Percentiles rank a stretch among this genome's conserved stretches.
phyloP scores from a whole-genome alignment of 768 basidiomycete species.

The Pulveroboletus ravenelii region DNA sequence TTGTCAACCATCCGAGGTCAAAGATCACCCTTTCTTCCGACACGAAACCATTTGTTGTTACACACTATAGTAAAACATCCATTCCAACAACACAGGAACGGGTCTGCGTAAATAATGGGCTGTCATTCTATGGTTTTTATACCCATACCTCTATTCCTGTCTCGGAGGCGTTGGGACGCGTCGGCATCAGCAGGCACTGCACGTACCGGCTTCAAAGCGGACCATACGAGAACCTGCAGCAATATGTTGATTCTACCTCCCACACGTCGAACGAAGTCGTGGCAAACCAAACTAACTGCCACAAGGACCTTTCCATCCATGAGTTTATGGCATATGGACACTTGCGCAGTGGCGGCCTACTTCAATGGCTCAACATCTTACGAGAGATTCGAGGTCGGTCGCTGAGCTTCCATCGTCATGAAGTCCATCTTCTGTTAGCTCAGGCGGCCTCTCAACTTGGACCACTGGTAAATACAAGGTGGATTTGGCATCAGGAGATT shows the following conservation, averaged over 20 bases:
- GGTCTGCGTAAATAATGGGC: slow-evolving; percentile 28
- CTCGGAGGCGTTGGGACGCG: slow-evolving; percentile 6
- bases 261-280: slow-evolving; percentile 41
- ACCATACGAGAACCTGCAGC: slow-evolving; percentile 34
- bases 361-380: slow-evolving; percentile 51
- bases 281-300: slow-evolving; percentile 41
- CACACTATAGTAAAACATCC: neutral
- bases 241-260: slow-evolving; percentile 31
- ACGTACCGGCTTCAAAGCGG: slow-evolving; percentile 30
- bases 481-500: slow-evolving; percentile 39
- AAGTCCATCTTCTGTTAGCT: slow-evolving; percentile 38
- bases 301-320: slow-evolving; percentile 35
- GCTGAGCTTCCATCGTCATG: slow-evolving; percentile 36
- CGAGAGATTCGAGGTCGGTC: slow-evolving; percentile 36
- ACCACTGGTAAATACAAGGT: neutral
- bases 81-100: slow-evolving; percentile 14
- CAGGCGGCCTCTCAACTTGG: slow-evolving; percentile 45
- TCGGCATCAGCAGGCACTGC: slow-evolving; percentile 20
- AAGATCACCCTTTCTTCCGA: slow-evolving; percentile 36
- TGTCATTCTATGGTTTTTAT: slow-evolving; percentile 31
- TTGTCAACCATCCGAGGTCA: slow-evolving; percentile 2
- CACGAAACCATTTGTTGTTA: slow-evolving; percentile 27
- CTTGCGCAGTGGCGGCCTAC: slow-evolving; percentile 39
- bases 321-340: slow-evolving; percentile 41
- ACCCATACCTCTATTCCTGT: slow-evolving; percentile 5